Base-by-base conservation (phyloP, 2,329 filamentous ascomycete species). In the Beauveria asiatica region DNA sequence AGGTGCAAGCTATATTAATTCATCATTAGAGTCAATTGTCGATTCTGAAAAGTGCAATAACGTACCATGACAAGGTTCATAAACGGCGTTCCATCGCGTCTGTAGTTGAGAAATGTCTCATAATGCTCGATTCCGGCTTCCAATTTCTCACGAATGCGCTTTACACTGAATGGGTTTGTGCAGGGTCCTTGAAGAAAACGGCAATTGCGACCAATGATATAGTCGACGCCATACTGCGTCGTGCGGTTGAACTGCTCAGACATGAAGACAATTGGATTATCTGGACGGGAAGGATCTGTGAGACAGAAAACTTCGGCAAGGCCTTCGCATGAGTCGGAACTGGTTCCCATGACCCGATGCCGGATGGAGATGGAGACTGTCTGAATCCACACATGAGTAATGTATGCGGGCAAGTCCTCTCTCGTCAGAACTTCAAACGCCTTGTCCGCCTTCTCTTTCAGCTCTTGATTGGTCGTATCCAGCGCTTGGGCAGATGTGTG, bases 71-170 rank as follows among this genome's bases (percentile, higher is more conserved):
- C 76, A 2, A 92, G 77, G 63, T 91, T 92, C 80, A 91, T 86
- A 67, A 91, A 91, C 0, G 87, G 86, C 0, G 86, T 88, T 0
- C 88, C 88, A 65, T 91, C 88, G n/a, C 87, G 83, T 37, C 87
- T 82, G 67, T 89, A 92, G 70, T 92, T 92, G 42, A 92, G 73
- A 59, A 92, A 84, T 0, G 89, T 83, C 66, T 92, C 89, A 58
- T 81, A 88, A 64, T 87, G 83, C 66, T 92, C 88, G 65, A 83
- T 80, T n/a, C 86, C 86, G 1, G 78, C 80, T 8, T 77, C 70
- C 11, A 88, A 73, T 30, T 84, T 84, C 45, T 87, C 81, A 37
- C 81, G 77, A 11, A 92, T 75, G 57, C 89, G 78, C 58, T 77
- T 73, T 0, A 88, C 77, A 55, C 84, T 88, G 62, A 81, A 79